Base-by-base conservation (phyloP, 352 stramenopile species). In the Phytophthora pini region DNA sequence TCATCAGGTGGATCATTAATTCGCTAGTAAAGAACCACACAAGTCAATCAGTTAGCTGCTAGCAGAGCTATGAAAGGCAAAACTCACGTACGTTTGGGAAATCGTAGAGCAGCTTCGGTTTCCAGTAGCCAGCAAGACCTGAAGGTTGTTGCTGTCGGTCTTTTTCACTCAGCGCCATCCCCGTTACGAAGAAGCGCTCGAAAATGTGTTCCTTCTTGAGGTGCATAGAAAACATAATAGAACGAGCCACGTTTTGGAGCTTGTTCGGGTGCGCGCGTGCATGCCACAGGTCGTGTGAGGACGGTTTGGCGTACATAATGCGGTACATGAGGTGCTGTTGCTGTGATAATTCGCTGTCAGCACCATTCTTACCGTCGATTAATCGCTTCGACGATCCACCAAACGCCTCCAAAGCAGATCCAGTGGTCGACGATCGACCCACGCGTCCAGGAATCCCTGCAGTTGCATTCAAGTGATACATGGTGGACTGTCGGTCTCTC, bases 121-220 rank as follows among this genome's bases (percentile, higher is more conserved):
- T 95, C 78, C 79, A 94, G 41, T 78, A 90, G 7, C 79, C 72
- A 20, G 69, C 67, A 34, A 87, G 71, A 12, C 68, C 70, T 1
- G 67, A 65, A 12, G 58, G 48, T 3, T 62, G 77, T 52, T 61
- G 68, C 49, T 46, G 74, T 68, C 61, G 59, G 31, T 88, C 70
- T 2, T 50, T 45, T 38, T 75, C 72, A 53, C 68, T 75, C 0
- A 87, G 50, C 6, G 70, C 32, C 38, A 87, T 66, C 1, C 87
- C 85, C 8, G 67, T 74, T 10, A 95, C 77, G 65, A 95, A 90
- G 50, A 92, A 95, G 39, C 87, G 82, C 56, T 95, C 87, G 49
- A 94, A 95, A 1, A 95, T 73, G 50, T 85, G 85, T 59, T 93
- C 86, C 61, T 88, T 88, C 59, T 89, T 89, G 17, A 92, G 62